These are phyloP conservation scores for Sorghum bicolor DNA, from an alignment of 176 grass and related monocot genomes.

Conservation along the genomic window Sorghum_bicolor_NCBIv3 NC_012871.2:74143001-74143500, in stretches of 20 bases:
- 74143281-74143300: background rate
- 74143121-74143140: background rate
- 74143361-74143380: background rate
- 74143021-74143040: background rate
- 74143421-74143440: constrained; percentile 41
- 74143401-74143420: background rate
- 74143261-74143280: background rate
- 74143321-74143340: background rate
- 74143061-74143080: background rate
- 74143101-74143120: too few species aligned
- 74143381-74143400: background rate
- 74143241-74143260: background rate
- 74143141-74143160: background rate
- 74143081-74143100: background rate
- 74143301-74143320: background rate
- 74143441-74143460: constrained; percentile 84
- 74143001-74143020: background rate
- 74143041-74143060: background rate
- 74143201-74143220: background rate
- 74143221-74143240: background rate
- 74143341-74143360: background rate
- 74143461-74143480: constrained; percentile 77
- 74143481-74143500: constrained; percentile 75
- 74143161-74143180: background rate
- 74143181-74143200: background rate